These are phyloP conservation scores for Ustilago cynodontis DNA, from an alignment of 1,284 basidiomycete genomes.

Conservation along the genomic window DNA sequence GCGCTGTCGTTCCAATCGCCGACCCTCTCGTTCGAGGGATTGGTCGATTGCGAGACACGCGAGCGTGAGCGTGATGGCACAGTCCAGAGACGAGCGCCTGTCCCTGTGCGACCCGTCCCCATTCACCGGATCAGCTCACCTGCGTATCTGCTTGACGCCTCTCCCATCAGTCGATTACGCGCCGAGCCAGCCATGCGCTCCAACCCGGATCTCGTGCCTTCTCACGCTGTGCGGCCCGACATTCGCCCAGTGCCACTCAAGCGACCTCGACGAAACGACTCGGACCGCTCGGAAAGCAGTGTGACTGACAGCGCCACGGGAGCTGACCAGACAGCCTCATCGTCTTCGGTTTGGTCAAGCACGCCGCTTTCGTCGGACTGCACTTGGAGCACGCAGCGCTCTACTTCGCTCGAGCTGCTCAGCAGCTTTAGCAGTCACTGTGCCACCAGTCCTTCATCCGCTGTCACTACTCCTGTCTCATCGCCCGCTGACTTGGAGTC, in stretches of 20 bases:
- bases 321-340: neutral
- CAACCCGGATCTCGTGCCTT: conserved; percentile 29
- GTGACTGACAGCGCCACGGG: neutral
- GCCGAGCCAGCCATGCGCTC: conserved; percentile 41
- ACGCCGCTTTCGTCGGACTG: conserved; percentile 21
- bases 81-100: conserved; percentile 13
- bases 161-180: conserved; percentile 25
- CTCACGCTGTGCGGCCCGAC: conserved; percentile 27
- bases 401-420: conserved; percentile 21
- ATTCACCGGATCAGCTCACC: conserved; percentile 49
- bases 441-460: conserved; percentile 27
- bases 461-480: conserved; percentile 39
- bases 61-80: conserved; percentile 31
- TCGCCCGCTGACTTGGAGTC: conserved; percentile 29
- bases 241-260: conserved; percentile 31
- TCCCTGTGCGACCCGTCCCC: conserved; percentile 24
- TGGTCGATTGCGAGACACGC: conserved; percentile 47
- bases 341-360: conserved; percentile 34
- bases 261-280: conserved; percentile 16
- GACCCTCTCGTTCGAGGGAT: conserved; percentile 2
- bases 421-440: conserved; percentile 30
- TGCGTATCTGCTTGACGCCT: conserved; percentile 48
- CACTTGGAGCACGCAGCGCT: conserved; percentile 16
- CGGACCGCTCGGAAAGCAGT: conserved; percentile 17
- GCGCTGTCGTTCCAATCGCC: conserved; percentile 3